phyloP scores from a whole-genome alignment of 164 flowering plant genomes.

The Umbellularia californica region DNA sequence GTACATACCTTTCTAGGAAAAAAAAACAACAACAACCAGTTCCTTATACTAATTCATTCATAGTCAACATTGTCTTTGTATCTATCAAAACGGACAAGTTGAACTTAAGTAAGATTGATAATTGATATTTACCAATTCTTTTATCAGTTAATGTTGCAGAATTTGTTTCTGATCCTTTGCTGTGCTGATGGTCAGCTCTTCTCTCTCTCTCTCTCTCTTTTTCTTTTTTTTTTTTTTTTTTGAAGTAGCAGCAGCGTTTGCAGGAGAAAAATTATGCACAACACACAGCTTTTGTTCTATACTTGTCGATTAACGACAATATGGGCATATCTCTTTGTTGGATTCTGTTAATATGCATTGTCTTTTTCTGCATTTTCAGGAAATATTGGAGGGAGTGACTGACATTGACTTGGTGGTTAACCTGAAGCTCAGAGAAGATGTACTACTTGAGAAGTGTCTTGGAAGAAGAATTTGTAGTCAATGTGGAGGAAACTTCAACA shows the following conservation, averaged over 20 bases:
- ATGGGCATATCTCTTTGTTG: neutral
- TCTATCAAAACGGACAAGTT: too few species aligned
- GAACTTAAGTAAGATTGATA: too few species aligned
- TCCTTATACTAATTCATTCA: too few species aligned
- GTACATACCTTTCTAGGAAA: too few species aligned
- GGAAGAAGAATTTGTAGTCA: constrained; percentile 91
- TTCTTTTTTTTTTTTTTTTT: too few species aligned
- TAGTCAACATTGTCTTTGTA: too few species aligned
- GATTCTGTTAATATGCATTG: neutral
- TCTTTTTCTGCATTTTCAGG: constrained; percentile 38
- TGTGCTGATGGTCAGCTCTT: too few species aligned
- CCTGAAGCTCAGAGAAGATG: constrained; percentile 79
- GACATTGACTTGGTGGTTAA: constrained; percentile 84
- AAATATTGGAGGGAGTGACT: constrained; percentile 83
- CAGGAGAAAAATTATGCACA: neutral
- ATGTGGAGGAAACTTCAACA: constrained; percentile 75
- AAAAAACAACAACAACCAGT: too few species aligned
- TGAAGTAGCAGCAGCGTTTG: constrained; percentile 28
- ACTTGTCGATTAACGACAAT: neutral
- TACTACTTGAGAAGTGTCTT: constrained; percentile 80
- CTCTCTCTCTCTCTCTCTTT: too few species aligned
- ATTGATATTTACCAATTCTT: too few species aligned
- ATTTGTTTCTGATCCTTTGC: too few species aligned
- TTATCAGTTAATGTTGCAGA: too few species aligned
- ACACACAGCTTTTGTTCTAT: neutral